Evolutionary conservation across 139 green algal species (phyloP), one percentile per base, ranked within the genome.

Genomic region (Chlorella ohadii): DNA sequence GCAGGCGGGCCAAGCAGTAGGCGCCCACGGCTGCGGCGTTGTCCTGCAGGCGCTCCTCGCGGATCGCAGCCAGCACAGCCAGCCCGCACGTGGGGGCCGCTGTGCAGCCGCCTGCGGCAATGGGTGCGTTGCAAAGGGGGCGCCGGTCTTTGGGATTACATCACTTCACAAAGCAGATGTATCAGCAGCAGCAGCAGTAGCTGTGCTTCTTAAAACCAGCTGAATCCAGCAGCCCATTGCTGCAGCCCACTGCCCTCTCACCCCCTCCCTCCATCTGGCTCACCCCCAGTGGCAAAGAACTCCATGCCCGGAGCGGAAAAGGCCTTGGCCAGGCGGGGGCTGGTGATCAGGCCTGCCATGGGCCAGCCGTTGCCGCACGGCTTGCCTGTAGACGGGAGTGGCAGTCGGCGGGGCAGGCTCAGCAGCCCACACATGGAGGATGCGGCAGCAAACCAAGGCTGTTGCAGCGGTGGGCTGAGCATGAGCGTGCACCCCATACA

Each of bases 201-300:
- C 9, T 9, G 6, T 51, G 44, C 44, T 51, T 51, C n/a, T n/a
- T n/a, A n/a, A n/a, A n/a, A n/a, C n/a, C n/a, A n/a, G n/a, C n/a
- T n/a, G n/a, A n/a, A n/a, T n/a, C n/a, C n/a, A n/a, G n/a, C 44
- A 55, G 44, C 7, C 11, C 44, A 16, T 6, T 55, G 44, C 44
- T 16, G 11, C 6, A 55, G 7, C 44, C 44, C 44, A 11, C 23
- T 33, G 4, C 59, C 12, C 22, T 7, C 23, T 11, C 13, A 7
- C 22, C 19, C 59, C 22, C 22, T 13, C 6, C 25, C 59, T 7
- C 34, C 20, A 16, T 34, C 12, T 28, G 15, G 11, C 77, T 92
- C 96, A 47, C 97, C 97, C 88, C 94, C 98, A 55, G 97, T 99
- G 88, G 99, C 99, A 91, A 99, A 99, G 87, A 99, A 96, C 77